Evolutionary conservation across 768 basidiomycete genomes (phyloP).

Genomic region (Dioszegia hungarica): DNA sequence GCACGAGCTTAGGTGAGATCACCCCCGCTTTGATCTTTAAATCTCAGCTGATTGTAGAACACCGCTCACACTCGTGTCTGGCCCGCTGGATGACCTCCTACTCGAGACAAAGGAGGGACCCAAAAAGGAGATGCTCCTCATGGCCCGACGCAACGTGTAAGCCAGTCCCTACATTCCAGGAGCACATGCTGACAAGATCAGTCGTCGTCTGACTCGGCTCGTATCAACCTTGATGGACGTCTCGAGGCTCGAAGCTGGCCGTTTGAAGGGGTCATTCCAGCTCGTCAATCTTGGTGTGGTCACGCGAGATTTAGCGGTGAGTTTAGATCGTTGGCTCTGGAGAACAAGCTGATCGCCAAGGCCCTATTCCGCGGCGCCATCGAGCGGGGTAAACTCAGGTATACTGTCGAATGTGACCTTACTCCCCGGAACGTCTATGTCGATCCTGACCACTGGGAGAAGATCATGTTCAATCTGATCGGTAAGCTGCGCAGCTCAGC

Average conservation of each 20-base stretch:
- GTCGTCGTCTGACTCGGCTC: constrained; percentile 31
- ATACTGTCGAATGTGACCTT: constrained; percentile 41
- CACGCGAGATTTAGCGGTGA: constrained; percentile 46
- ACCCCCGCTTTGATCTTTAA: background rate
- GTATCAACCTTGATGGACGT: constrained; percentile 52
- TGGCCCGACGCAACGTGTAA: constrained; percentile 35
- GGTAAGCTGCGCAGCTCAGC: constrained; percentile 4
- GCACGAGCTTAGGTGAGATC: constrained; percentile 22
- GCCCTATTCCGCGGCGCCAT: constrained; percentile 48
- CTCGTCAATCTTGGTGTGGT: constrained; percentile 43
- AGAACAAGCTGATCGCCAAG: background rate
- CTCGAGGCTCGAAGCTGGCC: constrained; percentile 45
- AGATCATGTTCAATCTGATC: constrained; percentile 50
- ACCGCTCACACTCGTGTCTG: constrained; percentile 36
- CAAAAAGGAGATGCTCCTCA: constrained; percentile 29
- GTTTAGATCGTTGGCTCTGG: background rate
- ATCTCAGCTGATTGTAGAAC: constrained; percentile 21
- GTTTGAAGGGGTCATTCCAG: constrained; percentile 44
- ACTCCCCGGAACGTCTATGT: constrained; percentile 33
- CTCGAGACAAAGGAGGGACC: constrained; percentile 28
- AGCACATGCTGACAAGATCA: background rate
- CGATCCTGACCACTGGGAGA: constrained; percentile 49
- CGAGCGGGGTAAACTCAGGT: constrained; percentile 39
- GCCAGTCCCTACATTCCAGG: background rate
- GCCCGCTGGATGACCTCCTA: constrained; percentile 41